Conservation (phyloP, 257 asterid genomes). For the Ehretia macrophylla region DNA sequence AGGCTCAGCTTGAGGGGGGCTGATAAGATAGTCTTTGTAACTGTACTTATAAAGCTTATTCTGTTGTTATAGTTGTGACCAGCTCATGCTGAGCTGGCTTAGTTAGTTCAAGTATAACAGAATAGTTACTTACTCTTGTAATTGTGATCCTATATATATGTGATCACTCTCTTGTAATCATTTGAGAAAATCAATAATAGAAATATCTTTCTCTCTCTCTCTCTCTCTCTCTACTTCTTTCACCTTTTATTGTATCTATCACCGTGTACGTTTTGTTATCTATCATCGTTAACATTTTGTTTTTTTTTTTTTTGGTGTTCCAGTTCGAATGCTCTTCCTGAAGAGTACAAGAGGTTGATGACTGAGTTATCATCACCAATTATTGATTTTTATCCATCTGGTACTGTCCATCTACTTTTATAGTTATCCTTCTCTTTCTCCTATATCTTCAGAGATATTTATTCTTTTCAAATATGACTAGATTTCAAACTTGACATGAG, state of each 20-base stretch:
- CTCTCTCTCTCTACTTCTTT: too few relatives aligned
- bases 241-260: neutral
- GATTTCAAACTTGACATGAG: conserved; percentile 96
- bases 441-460: conserved; percentile 17
- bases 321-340: conserved; percentile 88
- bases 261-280: neutral
- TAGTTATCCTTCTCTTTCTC: neutral
- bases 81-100: too few relatives aligned
- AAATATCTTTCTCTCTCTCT: too few relatives aligned
- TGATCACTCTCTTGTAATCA: too few relatives aligned
- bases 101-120: too few relatives aligned
- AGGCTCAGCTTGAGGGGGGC: too few relatives aligned
- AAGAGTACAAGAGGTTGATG: conserved; percentile 73
- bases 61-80: too few relatives aligned
- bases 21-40: too few relatives aligned
- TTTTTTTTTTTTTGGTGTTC: conserved; percentile 14
- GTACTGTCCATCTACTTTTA: conserved; percentile 31
- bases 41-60: too few relatives aligned
- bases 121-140: too few relatives aligned
- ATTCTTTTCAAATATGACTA: conserved; percentile 21
- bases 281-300: neutral
- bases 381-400: conserved; percentile 70
- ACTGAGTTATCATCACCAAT: conserved; percentile 86
- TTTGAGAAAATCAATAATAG: too few relatives aligned
- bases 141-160: too few relatives aligned